phyloP scores from a whole-genome alignment of 2,329 filamentous ascomycete species.

The Lanzia echinophila region DNA sequence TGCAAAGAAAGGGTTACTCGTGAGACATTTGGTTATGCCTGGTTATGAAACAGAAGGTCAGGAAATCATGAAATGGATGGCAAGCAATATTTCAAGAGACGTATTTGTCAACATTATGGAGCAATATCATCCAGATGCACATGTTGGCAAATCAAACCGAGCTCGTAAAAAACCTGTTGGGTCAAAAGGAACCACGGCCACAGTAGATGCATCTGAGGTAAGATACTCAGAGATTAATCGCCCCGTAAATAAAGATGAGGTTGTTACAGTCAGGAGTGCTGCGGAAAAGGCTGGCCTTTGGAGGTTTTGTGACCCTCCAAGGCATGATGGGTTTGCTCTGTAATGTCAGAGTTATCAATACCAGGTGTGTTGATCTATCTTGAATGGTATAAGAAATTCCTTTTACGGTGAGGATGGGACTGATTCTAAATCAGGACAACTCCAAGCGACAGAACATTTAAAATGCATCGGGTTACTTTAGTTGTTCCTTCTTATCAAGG shows the following conservation, averaged over 20 bases:
- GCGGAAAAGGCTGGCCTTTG: slow-evolving; percentile 68
- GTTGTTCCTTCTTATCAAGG: too few relatives aligned
- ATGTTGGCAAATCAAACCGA: slow-evolving; percentile 65
- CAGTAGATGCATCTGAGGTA: slow-evolving; percentile 38
- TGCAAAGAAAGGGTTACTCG: slow-evolving; percentile 67
- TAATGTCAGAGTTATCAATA: too few relatives aligned
- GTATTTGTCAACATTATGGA: slow-evolving; percentile 85
- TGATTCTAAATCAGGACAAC: neutral
- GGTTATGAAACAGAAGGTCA: slow-evolving; percentile 67
- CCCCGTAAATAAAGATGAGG: slow-evolving; percentile 56
- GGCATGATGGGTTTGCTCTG: slow-evolving; percentile 24
- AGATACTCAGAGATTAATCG: slow-evolving; percentile 75
- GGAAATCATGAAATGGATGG: slow-evolving; percentile 71
- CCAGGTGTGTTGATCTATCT: too few relatives aligned
- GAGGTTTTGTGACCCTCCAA: slow-evolving; percentile 62
- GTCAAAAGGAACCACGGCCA: slow-evolving; percentile 13
- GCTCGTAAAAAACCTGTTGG: slow-evolving; percentile 28
- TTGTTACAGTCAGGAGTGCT: slow-evolving; percentile 58
- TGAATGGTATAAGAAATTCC: too few relatives aligned
- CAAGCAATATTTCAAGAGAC: slow-evolving; percentile 64
- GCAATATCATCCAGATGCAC: slow-evolving; percentile 73
- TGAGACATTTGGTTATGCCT: slow-evolving; percentile 81
- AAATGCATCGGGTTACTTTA: too few relatives aligned
- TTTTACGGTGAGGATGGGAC: too few relatives aligned
- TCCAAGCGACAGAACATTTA: too few relatives aligned